phyloP scores from a whole-genome alignment of 495 filamentous ascomycete genomes.

The Delitschia confertaspora region DNA sequence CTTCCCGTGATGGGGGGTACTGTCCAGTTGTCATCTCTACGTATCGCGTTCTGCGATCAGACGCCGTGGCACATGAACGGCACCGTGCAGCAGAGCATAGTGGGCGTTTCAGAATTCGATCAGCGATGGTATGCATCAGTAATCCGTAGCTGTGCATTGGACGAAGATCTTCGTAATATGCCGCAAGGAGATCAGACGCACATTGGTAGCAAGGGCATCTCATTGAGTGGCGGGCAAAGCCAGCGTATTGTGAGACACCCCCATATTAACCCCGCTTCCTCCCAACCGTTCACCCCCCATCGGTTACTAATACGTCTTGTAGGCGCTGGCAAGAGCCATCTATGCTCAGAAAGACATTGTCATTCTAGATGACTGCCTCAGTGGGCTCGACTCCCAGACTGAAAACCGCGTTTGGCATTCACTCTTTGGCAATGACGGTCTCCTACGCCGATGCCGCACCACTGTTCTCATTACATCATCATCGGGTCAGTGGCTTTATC shows the following conservation, averaged over 20 bases:
- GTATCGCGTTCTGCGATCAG: slow-evolving; percentile 46
- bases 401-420: slow-evolving; percentile 52
- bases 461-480: slow-evolving; percentile 48
- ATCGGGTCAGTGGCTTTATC: slow-evolving; percentile 32
- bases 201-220: slow-evolving; percentile 56
- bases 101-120: slow-evolving; percentile 46
- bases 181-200: slow-evolving; percentile 48
- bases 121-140: slow-evolving; percentile 53
- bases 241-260: slow-evolving; percentile 46
- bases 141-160: slow-evolving; percentile 55
- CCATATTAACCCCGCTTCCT: slow-evolving; percentile 8
- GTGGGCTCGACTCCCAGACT: slow-evolving; percentile 51
- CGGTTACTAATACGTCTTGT: slow-evolving; percentile 7
- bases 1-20: slow-evolving; percentile 37
- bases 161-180: slow-evolving; percentile 37
- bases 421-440: slow-evolving; percentile 41
- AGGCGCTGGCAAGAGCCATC: slow-evolving; percentile 48
- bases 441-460: slow-evolving; percentile 42
- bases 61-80: slow-evolving; percentile 49
- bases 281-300: slow-evolving; percentile 1
- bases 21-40: slow-evolving; percentile 33
- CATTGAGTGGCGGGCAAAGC: slow-evolving; percentile 58
- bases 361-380: slow-evolving; percentile 53
- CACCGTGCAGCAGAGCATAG: slow-evolving; percentile 51
- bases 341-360: slow-evolving; percentile 48